Evolutionary conservation across 169 alveolate genomes (phyloP).

Genomic region (Babesia ovis): DNA sequence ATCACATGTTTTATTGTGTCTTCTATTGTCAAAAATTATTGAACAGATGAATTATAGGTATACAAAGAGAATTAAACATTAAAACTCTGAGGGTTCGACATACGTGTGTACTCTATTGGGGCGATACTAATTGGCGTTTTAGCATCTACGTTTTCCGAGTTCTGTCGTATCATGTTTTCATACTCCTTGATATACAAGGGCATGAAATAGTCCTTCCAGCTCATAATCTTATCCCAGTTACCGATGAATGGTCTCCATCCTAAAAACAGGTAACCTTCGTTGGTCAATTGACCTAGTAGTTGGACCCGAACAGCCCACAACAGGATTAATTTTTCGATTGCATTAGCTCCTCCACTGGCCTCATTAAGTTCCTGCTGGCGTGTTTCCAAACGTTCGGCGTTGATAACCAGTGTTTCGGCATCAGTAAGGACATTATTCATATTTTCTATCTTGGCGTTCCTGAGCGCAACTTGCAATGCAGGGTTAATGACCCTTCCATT

Average conservation of each 20-base stretch:
- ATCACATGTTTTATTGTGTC: too few relatives aligned
- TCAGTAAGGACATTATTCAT: not conserved
- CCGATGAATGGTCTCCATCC: constrained; percentile 34
- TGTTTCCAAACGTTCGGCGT: not conserved
- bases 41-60: too few relatives aligned
- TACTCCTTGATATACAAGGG: constrained; percentile 29
- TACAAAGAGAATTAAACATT: too few relatives aligned
- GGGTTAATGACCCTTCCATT: not conserved
- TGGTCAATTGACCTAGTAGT: constrained; percentile 24
- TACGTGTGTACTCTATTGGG: too few relatives aligned
- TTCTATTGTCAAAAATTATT: too few relatives aligned
- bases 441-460: constrained; percentile 5
- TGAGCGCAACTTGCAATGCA: constrained; percentile 16
- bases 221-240: constrained; percentile 27
- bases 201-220: constrained; percentile 33
- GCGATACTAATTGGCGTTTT: too few relatives aligned
- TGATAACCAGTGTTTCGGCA: not conserved
- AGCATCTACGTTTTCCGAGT: too few relatives aligned
- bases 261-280: constrained; percentile 31
- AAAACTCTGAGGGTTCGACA: too few relatives aligned
- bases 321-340: not conserved
- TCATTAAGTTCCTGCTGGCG: constrained; percentile 1
- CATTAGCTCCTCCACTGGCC: constrained; percentile 1
- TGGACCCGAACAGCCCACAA: constrained; percentile 37
- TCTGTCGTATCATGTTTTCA: not conserved